Base-by-base conservation (phyloP, 306 rosid species). In the Inga leiocalycina region DNA sequence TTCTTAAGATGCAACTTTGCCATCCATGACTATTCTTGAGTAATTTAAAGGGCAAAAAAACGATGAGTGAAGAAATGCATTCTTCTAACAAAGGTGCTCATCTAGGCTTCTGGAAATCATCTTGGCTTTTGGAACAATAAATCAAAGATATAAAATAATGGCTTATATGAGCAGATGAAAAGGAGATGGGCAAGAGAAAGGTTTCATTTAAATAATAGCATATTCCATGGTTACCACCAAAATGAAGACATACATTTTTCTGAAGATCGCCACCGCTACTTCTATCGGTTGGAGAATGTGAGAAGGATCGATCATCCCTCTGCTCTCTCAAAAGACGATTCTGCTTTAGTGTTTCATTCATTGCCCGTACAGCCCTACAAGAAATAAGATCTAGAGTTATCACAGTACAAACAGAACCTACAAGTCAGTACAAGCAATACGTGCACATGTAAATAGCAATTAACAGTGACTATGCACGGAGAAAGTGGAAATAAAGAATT, bases 271-370 rank as follows among this genome's bases (percentile, higher is more conserved):
- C 76, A 16, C 83, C 86, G 32, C 67, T 76, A 46, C 65, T 84
- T 74, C 74, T 85, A 51, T 83, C 84, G 86, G 79, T 87, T 71
- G 90, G 84, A 90, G 92, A 84, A 83, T 86, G 84, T 76, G 89
- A 78, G 72, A 86, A 88, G 48, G 98, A 79, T 79, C 88, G 82
- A 75, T 84, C 93, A 71, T 90, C 97, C 39, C 88, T 93, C 61
- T 86, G 92, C 82, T 84, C 97, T 85, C 93, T 91, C 88, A 87
- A 65, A 17, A 88, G 90, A 80, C 99, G 97, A 85, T 94, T 92
- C 88, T 96, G 99, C 97, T 96, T 96, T 90, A 96, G 81, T 77
- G 97, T 96, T 86, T 96, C 99, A 86, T 89, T 94, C 99, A 97
- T 97, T 57, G 97, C 99, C 7, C 97, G 90, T 56, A 97, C 98